A percentile compares a stretch with the other conserved stretches of the same genome.
Conservation (phyloP, 169 alveolate species). For the Plasmodium billcollinsi region DNA sequence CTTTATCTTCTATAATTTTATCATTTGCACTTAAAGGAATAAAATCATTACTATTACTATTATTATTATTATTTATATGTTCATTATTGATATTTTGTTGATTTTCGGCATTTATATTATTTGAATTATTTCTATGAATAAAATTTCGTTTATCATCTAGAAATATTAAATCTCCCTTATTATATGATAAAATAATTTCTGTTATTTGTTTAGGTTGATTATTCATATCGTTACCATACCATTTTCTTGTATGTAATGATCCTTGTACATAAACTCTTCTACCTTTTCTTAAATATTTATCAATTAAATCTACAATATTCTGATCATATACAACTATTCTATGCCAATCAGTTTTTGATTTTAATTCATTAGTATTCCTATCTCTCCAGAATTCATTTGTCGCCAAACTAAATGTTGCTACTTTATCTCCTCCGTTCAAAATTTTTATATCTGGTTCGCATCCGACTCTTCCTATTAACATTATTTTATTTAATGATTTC, state of each 20-base stretch:
- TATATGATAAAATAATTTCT: constrained; percentile 56
- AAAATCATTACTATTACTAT: neutral
- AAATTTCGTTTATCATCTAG: constrained; percentile 58
- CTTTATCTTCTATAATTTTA: neutral
- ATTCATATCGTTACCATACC: constrained; percentile 63
- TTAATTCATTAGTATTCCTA: constrained; percentile 62
- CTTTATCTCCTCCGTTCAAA: constrained; percentile 76
- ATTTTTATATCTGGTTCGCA: constrained; percentile 79
- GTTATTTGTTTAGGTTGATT: constrained; percentile 73
- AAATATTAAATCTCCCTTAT: constrained; percentile 69
- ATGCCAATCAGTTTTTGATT: constrained; percentile 78
- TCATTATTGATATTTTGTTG: constrained; percentile 9
- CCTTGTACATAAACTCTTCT: constrained; percentile 76
- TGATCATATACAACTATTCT: constrained; percentile 76
- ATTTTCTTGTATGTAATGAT: constrained; percentile 76
- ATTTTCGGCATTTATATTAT: constrained; percentile 15
- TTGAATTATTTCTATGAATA: constrained; percentile 21
- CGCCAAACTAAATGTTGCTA: constrained; percentile 79
- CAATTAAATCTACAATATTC: constrained; percentile 70
- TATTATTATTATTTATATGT: neutral
- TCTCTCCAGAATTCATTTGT: constrained; percentile 81
- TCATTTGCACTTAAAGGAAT: constrained; percentile 5
- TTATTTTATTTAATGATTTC: constrained; percentile 65
- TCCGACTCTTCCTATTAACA: constrained; percentile 77
- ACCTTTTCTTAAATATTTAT: constrained; percentile 79